Conservation (phyloP, 1,284 basidiomycete genomes). For the Melampsora larici-populina region DNA sequence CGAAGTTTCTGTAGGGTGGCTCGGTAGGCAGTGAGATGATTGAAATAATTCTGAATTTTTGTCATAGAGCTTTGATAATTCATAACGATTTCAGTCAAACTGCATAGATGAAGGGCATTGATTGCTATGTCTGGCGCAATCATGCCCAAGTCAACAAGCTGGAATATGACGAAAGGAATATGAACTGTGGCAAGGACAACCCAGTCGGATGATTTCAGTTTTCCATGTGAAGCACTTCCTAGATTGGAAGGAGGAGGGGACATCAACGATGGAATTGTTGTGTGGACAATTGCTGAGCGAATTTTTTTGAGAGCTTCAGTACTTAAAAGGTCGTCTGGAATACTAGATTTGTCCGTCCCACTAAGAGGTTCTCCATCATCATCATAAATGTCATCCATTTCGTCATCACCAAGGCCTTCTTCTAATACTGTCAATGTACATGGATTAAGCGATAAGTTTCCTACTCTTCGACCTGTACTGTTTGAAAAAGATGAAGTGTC, state of each 20-base stretch:
- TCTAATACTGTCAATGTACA: too few relatives aligned
- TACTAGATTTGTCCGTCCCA: background rate
- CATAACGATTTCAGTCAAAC: constrained; percentile 17
- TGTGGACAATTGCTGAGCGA: background rate
- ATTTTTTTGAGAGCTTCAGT: too few relatives aligned
- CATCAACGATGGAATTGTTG: background rate
- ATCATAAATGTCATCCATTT: too few relatives aligned
- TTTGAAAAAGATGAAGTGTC: too few relatives aligned
- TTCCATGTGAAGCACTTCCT: background rate
- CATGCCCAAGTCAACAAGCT: too few relatives aligned
- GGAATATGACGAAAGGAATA: background rate
- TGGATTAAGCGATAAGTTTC: too few relatives aligned
- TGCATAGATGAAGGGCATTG: constrained; percentile 11
- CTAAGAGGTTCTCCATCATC: constrained; percentile 10
- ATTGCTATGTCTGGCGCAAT: background rate
- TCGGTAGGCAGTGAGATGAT: constrained; percentile 10
- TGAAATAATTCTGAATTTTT: constrained; percentile 23
- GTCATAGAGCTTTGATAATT: background rate
- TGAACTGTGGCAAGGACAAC: background rate
- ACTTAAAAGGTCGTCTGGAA: background rate
- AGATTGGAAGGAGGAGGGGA: background rate
- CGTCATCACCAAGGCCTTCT: too few relatives aligned
- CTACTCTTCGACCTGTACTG: too few relatives aligned
- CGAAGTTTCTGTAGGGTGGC: background rate
- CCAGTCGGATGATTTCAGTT: background rate